Percentiles rank a stretch among this genome's conserved stretches.
phyloP scores from a whole-genome alignment of 1,284 basidiomycete genomes.

The Microbotryum intermedium region DNA sequence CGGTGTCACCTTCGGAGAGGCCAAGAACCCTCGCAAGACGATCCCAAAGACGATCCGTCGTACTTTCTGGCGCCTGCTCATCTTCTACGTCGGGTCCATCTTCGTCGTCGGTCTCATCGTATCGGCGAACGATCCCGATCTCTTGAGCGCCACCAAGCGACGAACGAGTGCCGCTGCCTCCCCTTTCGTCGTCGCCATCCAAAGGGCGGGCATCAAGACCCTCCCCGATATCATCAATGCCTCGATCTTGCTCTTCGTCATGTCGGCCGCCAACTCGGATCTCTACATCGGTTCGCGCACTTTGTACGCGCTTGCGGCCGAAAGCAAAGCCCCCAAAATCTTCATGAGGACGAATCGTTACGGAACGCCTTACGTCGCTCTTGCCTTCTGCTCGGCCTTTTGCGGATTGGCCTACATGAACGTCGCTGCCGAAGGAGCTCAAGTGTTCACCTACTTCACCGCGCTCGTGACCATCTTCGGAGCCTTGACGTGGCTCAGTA shows the following conservation, averaged over 20 bases:
- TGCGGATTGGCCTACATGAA: constrained; percentile 40
- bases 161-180: constrained; percentile 46
- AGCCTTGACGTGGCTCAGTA: constrained; percentile 46
- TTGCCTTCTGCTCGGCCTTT: constrained; percentile 38
- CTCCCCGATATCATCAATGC: constrained; percentile 64
- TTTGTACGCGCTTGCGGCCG: constrained; percentile 64
- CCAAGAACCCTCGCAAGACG: constrained; percentile 44
- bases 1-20: constrained; percentile 55
- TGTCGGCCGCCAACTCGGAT: constrained; percentile 74
- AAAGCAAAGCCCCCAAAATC: constrained; percentile 56
- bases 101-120: constrained; percentile 62
- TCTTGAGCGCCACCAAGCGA: constrained; percentile 53
- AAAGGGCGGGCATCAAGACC: constrained; percentile 57
- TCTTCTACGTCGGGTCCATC: constrained; percentile 49
- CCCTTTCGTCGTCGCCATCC: constrained; percentile 77
- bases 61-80: constrained; percentile 60
- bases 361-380: constrained; percentile 44
- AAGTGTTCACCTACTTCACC: constrained; percentile 62
- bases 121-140: constrained; percentile 53
- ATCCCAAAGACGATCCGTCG: constrained; percentile 58
- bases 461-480: constrained; percentile 13
- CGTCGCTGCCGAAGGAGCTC: constrained; percentile 30
- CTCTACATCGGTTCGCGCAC: constrained; percentile 72
- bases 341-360: constrained; percentile 47
- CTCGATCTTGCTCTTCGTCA: constrained; percentile 59